These are phyloP conservation scores for Pseudocercospora macadamiae DNA, from an alignment of 2,329 filamentous ascomycete genomes.

Conservation along the genomic window DNA sequence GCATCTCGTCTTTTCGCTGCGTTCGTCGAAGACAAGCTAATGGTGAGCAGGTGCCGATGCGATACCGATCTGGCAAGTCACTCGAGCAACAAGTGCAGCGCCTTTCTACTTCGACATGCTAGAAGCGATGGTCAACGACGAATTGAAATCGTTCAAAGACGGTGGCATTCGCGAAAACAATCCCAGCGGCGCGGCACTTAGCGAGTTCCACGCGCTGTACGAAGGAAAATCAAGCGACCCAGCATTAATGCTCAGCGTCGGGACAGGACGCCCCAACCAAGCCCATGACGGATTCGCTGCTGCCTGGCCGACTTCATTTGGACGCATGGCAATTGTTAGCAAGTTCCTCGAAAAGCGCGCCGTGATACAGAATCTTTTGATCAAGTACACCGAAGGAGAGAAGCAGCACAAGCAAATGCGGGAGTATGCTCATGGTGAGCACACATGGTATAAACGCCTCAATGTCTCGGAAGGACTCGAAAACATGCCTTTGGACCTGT, in stretches of 20 bases:
- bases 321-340: constrained; percentile 44
- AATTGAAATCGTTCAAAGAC: constrained; percentile 50
- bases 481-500: constrained; percentile 51
- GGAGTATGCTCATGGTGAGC: constrained; percentile 50
- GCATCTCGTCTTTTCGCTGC: background rate
- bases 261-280: constrained; percentile 50
- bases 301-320: constrained; percentile 51
- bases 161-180: constrained; percentile 57
- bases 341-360: constrained; percentile 54
- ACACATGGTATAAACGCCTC: constrained; percentile 55
- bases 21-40: background rate
- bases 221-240: constrained; percentile 46
- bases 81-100: constrained; percentile 56
- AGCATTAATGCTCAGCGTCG: constrained; percentile 50
- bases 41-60: constrained; percentile 39
- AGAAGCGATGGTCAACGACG: constrained; percentile 47
- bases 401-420: constrained; percentile 52
- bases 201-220: constrained; percentile 51
- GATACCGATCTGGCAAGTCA: constrained; percentile 56
- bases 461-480: constrained; percentile 52
- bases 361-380: constrained; percentile 53
- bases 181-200: constrained; percentile 51
- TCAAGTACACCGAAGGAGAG: constrained; percentile 57
- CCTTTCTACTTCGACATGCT: constrained; percentile 57
- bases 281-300: constrained; percentile 50